Base-by-base conservation (phyloP, 1,139 yeast species). In the Yamadazyma jaroonii region DNA sequence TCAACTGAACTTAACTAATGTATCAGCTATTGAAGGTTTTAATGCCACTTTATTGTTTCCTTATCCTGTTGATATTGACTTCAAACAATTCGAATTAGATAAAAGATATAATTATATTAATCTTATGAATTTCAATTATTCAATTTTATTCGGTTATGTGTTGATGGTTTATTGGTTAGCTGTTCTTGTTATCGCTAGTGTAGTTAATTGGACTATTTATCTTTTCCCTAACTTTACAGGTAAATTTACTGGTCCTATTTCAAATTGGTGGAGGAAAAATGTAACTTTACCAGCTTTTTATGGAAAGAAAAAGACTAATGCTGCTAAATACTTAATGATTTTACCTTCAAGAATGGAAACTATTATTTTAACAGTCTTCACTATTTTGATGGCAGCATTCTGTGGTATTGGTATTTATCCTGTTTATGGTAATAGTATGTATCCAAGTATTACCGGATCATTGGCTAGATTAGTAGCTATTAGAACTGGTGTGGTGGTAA, bases 131-230 rank as follows among this genome's bases (percentile, higher is more conserved):
- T 20, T 8, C 3, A 48, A 46, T 25, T 53, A 22, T 23, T 63
- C 79, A 5, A 59, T 72, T 37, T 73, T 56, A 44, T 66, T 72
- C 46, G 83, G 84, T 10, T 59, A 68, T 29, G 79, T 69, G 2
- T 40, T 68, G 13, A 45, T 77, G 29, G 76, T 72, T 0, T 77
- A 63, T 49, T 77, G 82, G 80, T 68, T 59, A 2, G 35, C 68
- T 3, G 59, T 79, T 8, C 50, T 77, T 41, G 22, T 75, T 1
- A 30, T 67, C 25, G 72, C 74, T 3, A 62, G 66, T 3, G 31
- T 72, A n/a, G 55, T 62, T 33, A 75, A 79, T 48, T 72, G 79
- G 77, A 50, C 62, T 10, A 60, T 55, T 31, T 32, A 56, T 8
- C 46, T 66, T 29, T 56, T 57, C 35, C 73, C 72, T 3, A 42